Base-by-base conservation (phyloP, 192 early-diverging fungal genomes). In the Funneliformis mosseae region DNA sequence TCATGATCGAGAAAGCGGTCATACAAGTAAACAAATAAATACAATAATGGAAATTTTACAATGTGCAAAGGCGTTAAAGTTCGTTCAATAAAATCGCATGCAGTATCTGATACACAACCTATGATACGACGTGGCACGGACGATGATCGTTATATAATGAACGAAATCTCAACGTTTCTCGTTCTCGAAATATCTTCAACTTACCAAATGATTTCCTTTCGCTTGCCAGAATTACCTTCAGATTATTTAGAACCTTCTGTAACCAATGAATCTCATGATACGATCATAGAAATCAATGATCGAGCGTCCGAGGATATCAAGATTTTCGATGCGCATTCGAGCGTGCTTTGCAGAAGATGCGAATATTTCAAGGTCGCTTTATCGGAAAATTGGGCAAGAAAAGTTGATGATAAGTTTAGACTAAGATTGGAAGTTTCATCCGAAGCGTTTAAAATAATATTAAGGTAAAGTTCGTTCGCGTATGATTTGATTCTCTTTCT, bases 341-440 rank as follows among this genome's bases (percentile, higher is more conserved):
- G 39, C 42, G 41, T 45, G 11, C 69, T 71, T 23, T 43, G 69
- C 42, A 71, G 18, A 41, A 71, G 41, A 71, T 71, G 69, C 21
- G 69, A 71, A 71, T 71, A 71, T 45, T 71, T 71, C 43, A 25
- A 71, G 69, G 39, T 71, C 6, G 69, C 69, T 18, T 71, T 71
- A 43, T 71, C 69, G 0, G 69, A 45, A 42, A 71, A 71, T 23
- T 71, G 69, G 69, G 69, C 69, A 45, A 71, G 10, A 71, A 71
- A 71, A 46, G 41, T 41, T 71, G 69, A 71, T 45, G 39, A 71
- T 45, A 71, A 42, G 69, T 71, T n/a, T 71, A 71, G 23, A 41
- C 69, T 71, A 71, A 45, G 41, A 21, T 45, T 71, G 1, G 69
- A 71, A 8, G 39, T 45, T 71, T 71, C 42, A 41, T 21, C 16